Evolutionary conservation across 345 rosid genomes (phyloP).

Genomic region (Syzygium oleosum): DNA sequence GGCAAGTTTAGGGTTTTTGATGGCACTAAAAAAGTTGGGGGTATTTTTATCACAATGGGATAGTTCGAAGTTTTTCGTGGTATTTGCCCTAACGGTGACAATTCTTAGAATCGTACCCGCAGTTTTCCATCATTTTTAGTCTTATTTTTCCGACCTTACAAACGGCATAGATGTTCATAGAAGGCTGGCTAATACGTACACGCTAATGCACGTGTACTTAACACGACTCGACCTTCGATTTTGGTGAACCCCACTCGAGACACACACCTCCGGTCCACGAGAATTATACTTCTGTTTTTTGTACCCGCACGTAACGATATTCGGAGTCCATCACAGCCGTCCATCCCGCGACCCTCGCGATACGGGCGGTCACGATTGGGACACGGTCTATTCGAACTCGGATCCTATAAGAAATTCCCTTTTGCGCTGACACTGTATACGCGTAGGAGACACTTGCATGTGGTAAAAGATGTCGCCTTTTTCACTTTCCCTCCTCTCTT

Average conservation of each 20-base stretch:
- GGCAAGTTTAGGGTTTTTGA: no score
- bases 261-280: neutral
- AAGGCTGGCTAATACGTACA: neutral
- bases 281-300: neutral
- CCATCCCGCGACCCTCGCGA: neutral
- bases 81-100: neutral
- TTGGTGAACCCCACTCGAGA: neutral
- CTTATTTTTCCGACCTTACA: neutral
- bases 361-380: accelerated
- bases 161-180: neutral
- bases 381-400: neutral
- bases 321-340: neutral
- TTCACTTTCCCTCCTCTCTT: neutral
- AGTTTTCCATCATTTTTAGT: neutral
- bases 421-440: neutral
- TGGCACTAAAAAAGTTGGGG: no score
- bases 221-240: neutral
- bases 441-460: neutral
- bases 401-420: neutral
- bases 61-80: no score
- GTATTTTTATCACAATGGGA: no score
- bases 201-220: neutral
- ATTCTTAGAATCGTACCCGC: neutral
- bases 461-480: neutral
- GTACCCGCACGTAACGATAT: neutral